Percentiles rank a stretch among this genome's conserved stretches.
Evolutionary conservation across 2,329 filamentous ascomycete species (phyloP).

Genomic region (Hypoxylon sp.): DNA sequence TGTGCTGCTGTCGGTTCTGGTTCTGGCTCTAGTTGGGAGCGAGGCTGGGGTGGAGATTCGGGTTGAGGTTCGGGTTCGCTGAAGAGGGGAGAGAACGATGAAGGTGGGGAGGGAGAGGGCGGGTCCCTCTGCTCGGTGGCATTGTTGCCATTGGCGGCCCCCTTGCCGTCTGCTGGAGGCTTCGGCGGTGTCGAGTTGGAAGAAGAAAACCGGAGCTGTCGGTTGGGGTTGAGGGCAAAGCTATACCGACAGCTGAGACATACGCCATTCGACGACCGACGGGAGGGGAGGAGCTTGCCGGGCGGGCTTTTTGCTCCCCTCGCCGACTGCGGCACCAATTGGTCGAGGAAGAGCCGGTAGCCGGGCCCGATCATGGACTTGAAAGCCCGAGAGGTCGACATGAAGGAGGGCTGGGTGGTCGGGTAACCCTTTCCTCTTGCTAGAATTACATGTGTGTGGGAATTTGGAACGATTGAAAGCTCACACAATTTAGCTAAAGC

Average conservation of each 20-base stretch:
- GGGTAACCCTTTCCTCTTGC: constrained; percentile 23
- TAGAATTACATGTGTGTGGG: constrained; percentile 19
- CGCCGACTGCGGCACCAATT: constrained; percentile 43
- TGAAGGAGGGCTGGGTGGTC: constrained; percentile 32
- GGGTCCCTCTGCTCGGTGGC: constrained; percentile 6
- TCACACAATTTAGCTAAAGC: no score
- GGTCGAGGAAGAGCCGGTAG: constrained; percentile 46
- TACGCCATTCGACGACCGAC: constrained; percentile 37
- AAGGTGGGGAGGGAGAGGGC: constrained; percentile 1
- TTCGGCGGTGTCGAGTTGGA: constrained; percentile 46
- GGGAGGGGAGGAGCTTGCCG: constrained; percentile 43
- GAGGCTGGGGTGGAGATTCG: not conserved
- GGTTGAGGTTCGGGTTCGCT: constrained; percentile 2
- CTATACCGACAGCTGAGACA: constrained; percentile 48
- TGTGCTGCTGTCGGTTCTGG: constrained; percentile 1
- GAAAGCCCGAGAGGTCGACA: constrained; percentile 47
- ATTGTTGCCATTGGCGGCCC: constrained; percentile 9
- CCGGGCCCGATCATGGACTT: constrained; percentile 46
- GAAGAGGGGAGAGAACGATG: not conserved
- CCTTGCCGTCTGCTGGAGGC: constrained; percentile 14
- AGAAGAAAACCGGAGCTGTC: constrained; percentile 44
- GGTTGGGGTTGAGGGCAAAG: constrained; percentile 36
- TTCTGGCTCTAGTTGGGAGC: constrained; percentile 18
- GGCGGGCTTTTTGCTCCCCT: constrained; percentile 9
- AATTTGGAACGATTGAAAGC: not conserved